A percentile compares a stretch with the other conserved stretches of the same genome.
Evolutionary conservation across 2,329 filamentous ascomycete genomes (phyloP).

Genomic region (Didymella pomorum): DNA sequence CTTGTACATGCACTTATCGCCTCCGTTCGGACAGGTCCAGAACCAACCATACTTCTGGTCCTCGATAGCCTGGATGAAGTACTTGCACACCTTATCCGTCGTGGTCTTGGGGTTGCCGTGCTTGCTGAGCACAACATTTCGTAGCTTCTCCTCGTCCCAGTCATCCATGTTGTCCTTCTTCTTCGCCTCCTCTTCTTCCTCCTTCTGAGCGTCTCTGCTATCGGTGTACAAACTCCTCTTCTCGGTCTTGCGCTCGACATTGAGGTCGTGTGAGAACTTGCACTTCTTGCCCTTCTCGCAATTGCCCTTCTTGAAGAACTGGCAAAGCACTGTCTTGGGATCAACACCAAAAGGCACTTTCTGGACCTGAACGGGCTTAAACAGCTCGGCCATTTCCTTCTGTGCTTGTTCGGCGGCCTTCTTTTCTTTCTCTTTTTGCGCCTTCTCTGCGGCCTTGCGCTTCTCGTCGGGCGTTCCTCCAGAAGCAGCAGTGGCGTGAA

Average conservation of each 20-base stretch:
- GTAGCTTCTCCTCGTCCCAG: slow-evolving; percentile 97
- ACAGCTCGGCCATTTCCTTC: slow-evolving; percentile 79
- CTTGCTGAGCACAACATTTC: slow-evolving; percentile 90
- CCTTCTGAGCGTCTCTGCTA: slow-evolving; percentile 74
- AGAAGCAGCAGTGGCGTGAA: slow-evolving; percentile 69
- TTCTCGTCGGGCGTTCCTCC: slow-evolving; percentile 85
- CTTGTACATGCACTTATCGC: slow-evolving; percentile 98
- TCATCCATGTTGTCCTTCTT: slow-evolving; percentile 92
- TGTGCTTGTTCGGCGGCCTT: slow-evolving; percentile 85
- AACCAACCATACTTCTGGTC: slow-evolving; percentile 99
- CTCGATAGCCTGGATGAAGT: slow-evolving; percentile 95
- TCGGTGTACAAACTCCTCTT: slow-evolving; percentile 95
- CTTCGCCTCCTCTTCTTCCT: slow-evolving; percentile 76
- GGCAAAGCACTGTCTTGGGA: slow-evolving; percentile 94
- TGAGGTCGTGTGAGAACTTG: slow-evolving; percentile 94
- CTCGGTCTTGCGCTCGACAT: slow-evolving; percentile 87
- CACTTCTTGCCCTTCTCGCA: slow-evolving; percentile 95
- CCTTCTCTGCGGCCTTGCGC: slow-evolving; percentile 72
- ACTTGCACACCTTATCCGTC: slow-evolving; percentile 99
- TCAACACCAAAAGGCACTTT: slow-evolving; percentile 98
- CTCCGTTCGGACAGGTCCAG: slow-evolving; percentile 96
- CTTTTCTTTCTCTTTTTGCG: slow-evolving; percentile 83
- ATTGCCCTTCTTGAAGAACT: slow-evolving; percentile 96
- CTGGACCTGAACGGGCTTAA: slow-evolving; percentile 94
- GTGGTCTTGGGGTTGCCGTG: slow-evolving; percentile 95